These are phyloP conservation scores for Sarcodon aspratus DNA, from an alignment of 768 basidiomycete species.

Conservation along the genomic window DNA sequence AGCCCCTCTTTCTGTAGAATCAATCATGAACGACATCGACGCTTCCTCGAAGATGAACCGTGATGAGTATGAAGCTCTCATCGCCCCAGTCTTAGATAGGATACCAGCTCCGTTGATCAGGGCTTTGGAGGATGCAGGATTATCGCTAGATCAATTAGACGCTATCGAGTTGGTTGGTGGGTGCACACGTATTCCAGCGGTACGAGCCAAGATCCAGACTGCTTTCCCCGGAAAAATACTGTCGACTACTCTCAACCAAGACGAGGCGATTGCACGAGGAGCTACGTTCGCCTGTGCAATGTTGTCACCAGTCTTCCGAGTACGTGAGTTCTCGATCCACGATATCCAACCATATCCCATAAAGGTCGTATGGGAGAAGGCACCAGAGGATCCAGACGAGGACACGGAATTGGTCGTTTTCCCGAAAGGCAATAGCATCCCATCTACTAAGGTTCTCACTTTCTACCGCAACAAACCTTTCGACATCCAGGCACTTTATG, in stretches of 20 bases:
- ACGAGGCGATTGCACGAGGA: constrained; percentile 93
- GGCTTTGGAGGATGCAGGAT: constrained; percentile 71
- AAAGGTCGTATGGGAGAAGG: constrained; percentile 79
- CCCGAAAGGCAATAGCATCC: constrained; percentile 73
- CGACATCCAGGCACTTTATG: constrained; percentile 80
- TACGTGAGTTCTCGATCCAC: constrained; percentile 84
- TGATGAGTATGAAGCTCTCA: constrained; percentile 74
- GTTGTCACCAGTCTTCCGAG: constrained; percentile 95
- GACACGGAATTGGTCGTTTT: constrained; percentile 90
- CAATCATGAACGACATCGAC: constrained; percentile 93
- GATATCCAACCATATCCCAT: constrained; percentile 85
- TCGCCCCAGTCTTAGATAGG: constrained; percentile 63
- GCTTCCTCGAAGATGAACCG: constrained; percentile 78
- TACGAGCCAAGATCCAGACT: constrained; percentile 77
- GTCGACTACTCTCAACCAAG: constrained; percentile 91
- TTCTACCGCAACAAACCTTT: constrained; percentile 89
- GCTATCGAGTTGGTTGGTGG: constrained; percentile 92
- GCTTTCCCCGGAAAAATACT: constrained; percentile 79
- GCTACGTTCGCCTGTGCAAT: constrained; percentile 96
- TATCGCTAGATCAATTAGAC: constrained; percentile 79
- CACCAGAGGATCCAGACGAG: constrained; percentile 68
- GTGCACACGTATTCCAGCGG: constrained; percentile 83
- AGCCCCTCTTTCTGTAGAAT: constrained; percentile 86
- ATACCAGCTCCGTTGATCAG: constrained; percentile 66
- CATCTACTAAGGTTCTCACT: constrained; percentile 91